Evolutionary conservation across 768 basidiomycete species (phyloP).

Genomic region (Inosperma sp.): DNA sequence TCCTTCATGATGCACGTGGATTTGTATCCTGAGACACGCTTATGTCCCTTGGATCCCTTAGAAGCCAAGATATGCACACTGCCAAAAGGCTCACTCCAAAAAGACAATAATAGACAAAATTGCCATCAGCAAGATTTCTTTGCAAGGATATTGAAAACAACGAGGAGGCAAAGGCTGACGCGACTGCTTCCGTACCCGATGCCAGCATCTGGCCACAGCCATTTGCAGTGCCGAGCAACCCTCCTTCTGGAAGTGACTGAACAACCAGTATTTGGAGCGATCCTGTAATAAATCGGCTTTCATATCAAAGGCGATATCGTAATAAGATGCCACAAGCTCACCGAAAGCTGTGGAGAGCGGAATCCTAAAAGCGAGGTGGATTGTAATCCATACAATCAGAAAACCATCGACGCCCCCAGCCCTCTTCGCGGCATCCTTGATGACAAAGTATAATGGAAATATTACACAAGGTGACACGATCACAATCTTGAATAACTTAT

Average conservation of each 20-base stretch:
- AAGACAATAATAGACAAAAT: conserved; percentile 40
- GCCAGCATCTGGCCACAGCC: conserved; percentile 52
- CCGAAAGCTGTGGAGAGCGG: conserved; percentile 33
- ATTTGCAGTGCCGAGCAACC: conserved; percentile 48
- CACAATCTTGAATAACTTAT: conserved; percentile 35
- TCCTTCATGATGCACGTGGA: too few relatives aligned
- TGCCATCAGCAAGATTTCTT: conserved; percentile 40
- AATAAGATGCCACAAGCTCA: too few relatives aligned
- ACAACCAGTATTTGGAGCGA: conserved; percentile 42
- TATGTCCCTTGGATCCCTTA: too few relatives aligned
- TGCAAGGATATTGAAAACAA: conserved; percentile 50
- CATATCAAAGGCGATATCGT: too few relatives aligned
- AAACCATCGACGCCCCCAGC: conserved; percentile 31
- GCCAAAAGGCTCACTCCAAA: conserved; percentile 24
- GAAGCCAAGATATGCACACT: too few relatives aligned
- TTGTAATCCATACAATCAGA: conserved; percentile 28
- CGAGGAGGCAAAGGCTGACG: conserved; percentile 51
- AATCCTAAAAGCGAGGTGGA: conserved; percentile 31
- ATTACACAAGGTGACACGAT: conserved; percentile 28
- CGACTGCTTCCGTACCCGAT: conserved; percentile 45
- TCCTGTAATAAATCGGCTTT: too few relatives aligned
- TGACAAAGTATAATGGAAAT: conserved; percentile 32
- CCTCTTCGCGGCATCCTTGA: conserved; percentile 31
- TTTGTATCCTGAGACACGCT: too few relatives aligned
- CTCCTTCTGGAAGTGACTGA: conserved; percentile 37